These are phyloP conservation scores for Vaccinium darrowii DNA, from an alignment of 148 eudicot genomes.

Conservation along the genomic window DNA sequence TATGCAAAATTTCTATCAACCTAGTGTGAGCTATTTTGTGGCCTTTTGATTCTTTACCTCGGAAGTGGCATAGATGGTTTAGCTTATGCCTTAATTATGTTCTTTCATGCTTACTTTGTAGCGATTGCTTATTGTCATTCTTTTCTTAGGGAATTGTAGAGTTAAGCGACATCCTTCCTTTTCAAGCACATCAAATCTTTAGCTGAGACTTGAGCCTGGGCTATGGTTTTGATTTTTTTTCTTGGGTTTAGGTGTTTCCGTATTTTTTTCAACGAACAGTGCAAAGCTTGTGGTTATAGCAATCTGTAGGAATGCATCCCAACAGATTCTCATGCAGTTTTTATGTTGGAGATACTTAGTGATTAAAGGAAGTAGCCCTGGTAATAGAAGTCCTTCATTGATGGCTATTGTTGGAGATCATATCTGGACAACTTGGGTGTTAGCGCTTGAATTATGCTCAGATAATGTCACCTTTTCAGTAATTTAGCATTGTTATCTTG, in stretches of 20 bases:
- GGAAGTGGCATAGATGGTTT: neutral
- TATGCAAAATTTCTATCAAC: slow-evolving; percentile 21
- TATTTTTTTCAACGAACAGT: neutral
- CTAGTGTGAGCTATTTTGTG: slow-evolving; percentile 3
- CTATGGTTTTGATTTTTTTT: neutral
- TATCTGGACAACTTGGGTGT: slow-evolving; percentile 1
- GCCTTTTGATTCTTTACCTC: neutral
- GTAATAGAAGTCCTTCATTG: neutral
- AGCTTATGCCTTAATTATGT: neutral
- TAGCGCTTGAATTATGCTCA: neutral
- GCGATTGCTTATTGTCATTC: neutral
- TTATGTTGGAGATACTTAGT: neutral
- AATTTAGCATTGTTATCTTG: slow-evolving; percentile 6
- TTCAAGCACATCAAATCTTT: neutral
- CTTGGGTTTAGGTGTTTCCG: neutral
- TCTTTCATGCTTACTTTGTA: neutral
- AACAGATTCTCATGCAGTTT: neutral
- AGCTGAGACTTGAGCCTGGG: neutral
- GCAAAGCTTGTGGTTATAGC: neutral
- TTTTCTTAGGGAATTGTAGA: neutral
- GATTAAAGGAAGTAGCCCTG: neutral
- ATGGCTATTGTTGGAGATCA: slow-evolving; percentile 2
- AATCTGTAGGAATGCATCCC: neutral
- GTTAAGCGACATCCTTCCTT: neutral
- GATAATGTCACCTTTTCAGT: neutral